Conservation (phyloP, 805 yeast species). For the Nakazawaea wickerhamii region DNA sequence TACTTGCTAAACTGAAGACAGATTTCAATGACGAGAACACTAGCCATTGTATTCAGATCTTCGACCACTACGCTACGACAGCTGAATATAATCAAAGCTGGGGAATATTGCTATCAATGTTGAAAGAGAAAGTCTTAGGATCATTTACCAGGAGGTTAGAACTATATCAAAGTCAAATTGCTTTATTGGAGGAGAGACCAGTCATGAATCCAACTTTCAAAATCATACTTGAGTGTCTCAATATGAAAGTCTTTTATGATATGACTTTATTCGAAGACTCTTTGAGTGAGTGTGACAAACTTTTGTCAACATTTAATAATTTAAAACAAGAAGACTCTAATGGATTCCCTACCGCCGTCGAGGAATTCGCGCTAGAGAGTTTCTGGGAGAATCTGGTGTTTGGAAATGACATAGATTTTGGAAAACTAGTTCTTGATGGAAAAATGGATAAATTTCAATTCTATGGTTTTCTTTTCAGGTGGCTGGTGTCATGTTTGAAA, state of each 20-base stretch:
- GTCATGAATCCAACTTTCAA: conserved; percentile 13
- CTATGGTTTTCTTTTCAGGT: conserved; percentile 27
- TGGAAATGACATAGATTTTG: conserved; percentile 5
- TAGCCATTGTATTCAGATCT: background rate
- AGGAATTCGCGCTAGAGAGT: background rate
- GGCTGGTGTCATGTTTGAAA: conserved; percentile 27
- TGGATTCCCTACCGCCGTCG: background rate
- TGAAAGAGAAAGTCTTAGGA: conserved; percentile 36
- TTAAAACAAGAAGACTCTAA: conserved; percentile 1
- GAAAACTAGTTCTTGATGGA: conserved; percentile 7
- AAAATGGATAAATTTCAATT: conserved; percentile 32
- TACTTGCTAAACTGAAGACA: conserved; percentile 24
- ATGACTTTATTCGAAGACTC: conserved; percentile 61
- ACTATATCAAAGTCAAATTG: conserved; percentile 27
- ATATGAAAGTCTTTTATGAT: conserved; percentile 34
- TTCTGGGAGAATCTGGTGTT: conserved; percentile 6
- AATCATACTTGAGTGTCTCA: conserved; percentile 20
- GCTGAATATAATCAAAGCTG: background rate
- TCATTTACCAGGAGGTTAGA: conserved; percentile 48
- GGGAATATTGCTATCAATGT: background rate
- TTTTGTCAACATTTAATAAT: conserved; percentile 30
- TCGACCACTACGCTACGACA: background rate
- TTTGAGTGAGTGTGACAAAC: conserved; percentile 41
- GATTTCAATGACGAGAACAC: conserved; percentile 20
- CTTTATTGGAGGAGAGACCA: conserved; percentile 16